Conservation (phyloP, 2,329 filamentous ascomycete species). For the Ophiostoma pallidulum region DNA sequence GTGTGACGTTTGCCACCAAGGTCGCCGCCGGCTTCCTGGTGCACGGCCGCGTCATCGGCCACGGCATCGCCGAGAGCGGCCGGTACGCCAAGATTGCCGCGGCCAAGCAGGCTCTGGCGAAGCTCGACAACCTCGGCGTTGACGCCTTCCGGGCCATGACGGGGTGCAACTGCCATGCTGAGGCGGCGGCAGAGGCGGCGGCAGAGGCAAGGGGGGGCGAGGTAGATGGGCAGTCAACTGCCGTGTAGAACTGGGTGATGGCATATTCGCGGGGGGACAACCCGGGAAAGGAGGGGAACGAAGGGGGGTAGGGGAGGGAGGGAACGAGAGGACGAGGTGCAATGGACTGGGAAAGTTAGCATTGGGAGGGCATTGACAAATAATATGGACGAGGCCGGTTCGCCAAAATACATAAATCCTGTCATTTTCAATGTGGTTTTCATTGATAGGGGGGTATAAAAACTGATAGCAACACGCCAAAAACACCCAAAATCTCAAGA, state of each 20-base stretch:
- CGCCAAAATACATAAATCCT: no score
- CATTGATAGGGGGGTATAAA: background rate
- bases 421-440: no score
- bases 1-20: slow-evolving; percentile 21
- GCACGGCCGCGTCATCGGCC: slow-evolving; percentile 59
- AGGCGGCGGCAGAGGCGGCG: slow-evolving; percentile 1
- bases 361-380: no score
- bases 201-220: background rate
- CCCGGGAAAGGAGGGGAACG: no score
- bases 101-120: slow-evolving; percentile 47
- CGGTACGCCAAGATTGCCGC: slow-evolving; percentile 65
- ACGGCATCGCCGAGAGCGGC: slow-evolving; percentile 51
- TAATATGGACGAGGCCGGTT: no score
- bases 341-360: no score
- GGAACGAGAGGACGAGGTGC: no score
- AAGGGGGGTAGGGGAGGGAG: no score
- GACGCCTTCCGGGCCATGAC: slow-evolving; percentile 52
- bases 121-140: slow-evolving; percentile 34
- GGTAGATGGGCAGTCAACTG: background rate
- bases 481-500: background rate
- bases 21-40: slow-evolving; percentile 67
- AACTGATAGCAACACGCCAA: background rate
- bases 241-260: background rate
- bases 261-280: background rate
- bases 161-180: slow-evolving; percentile 51